Evolutionary conservation across 805 yeast species (phyloP), one percentile per base, ranked within the genome.

Genomic region (Pichia californica): DNA sequence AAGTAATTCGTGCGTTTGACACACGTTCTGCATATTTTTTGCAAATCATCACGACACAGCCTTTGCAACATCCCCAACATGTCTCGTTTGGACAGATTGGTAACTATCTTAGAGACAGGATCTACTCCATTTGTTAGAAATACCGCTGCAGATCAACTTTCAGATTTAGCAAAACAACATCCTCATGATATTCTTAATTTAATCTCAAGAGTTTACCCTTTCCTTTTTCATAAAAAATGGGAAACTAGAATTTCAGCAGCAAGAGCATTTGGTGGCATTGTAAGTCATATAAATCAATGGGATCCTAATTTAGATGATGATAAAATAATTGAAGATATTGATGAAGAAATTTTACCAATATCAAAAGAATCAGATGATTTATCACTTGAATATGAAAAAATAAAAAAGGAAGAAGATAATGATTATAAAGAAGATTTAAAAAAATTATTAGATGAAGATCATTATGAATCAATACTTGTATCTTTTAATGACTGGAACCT

Each of bases 211-310:
- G 95, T 93, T 1, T 87, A 88, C 54, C 98, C 99, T 0, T 93
- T 80, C 59, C 70, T 93, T 46, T 76, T 79, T 55, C 79, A 88
- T 21, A 74, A 71, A 45, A 88, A 82, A 64, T 93, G 99, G 99
- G 99, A 93, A 61, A 89, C 99, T 0, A 74, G 99, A 60, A 82
- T 85, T 1, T 81, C 98, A 1, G 93, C 99, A 1, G 96, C 97
- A 1, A 70, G 88, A 43, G 98, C 99, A 0, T 76, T 93, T 53
- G 98, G 98, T 8, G 95, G 95, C 4, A 88, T 93, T 25, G 91
- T 88, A 4, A 76, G 78, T 35, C 81, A 87, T 61, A 79, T 89
- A 1, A 73, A 75, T 0, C 55, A 69, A 26, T 93, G 98, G 98
- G 88, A 87, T 56, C 98, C 98, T 1, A 85, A 83, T 36, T 47